These are phyloP conservation scores for Davidsoniella virescens DNA, from an alignment of 2,329 filamentous ascomycete species.

Conservation along the genomic window DNA sequence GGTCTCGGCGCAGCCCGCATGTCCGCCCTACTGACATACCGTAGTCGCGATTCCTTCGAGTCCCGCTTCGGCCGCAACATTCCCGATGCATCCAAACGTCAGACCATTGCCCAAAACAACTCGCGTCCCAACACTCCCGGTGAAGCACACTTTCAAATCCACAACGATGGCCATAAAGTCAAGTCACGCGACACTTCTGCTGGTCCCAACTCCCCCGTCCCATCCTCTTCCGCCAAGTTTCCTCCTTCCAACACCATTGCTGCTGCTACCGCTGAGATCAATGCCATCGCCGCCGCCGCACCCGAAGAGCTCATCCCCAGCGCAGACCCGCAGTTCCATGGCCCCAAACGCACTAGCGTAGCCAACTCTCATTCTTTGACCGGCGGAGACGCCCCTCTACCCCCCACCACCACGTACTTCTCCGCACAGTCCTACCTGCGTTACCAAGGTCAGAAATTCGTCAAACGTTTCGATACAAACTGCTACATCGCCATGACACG, in stretches of 20 bases:
- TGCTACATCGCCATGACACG: constrained; percentile 98
- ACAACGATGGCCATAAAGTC: constrained; percentile 64
- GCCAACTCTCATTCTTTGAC: constrained; percentile 22
- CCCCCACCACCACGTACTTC: constrained; percentile 66
- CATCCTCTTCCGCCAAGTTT: constrained; percentile 14
- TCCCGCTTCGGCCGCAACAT: constrained; percentile 85
- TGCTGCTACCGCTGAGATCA: constrained; percentile 14
- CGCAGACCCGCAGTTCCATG: constrained; percentile 55
- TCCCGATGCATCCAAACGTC: constrained; percentile 66
- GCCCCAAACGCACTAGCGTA: constrained; percentile 18
- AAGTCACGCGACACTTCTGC: constrained; percentile 36
- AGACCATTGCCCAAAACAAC: constrained; percentile 56
- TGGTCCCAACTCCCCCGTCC: constrained; percentile 15
- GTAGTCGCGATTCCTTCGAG: constrained; percentile 94
- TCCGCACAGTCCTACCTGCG: constrained; percentile 94
- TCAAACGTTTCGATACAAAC: constrained; percentile 92
- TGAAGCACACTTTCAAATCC: constrained; percentile 62
- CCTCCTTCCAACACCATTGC: constrained; percentile 13
- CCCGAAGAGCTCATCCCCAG: constrained; percentile 18
- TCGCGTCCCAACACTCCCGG: constrained; percentile 44
- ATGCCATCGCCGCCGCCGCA: constrained; percentile 16
- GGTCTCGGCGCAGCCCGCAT: constrained; percentile 90
- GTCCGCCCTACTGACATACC: constrained; percentile 89
- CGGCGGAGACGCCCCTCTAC: constrained; percentile 29
- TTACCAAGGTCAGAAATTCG: constrained; percentile 93